A percentile compares a stretch with the other conserved stretches of the same genome.
Conservation (phyloP, 139 green algal species). For the Klebsormidium nitens region DNA sequence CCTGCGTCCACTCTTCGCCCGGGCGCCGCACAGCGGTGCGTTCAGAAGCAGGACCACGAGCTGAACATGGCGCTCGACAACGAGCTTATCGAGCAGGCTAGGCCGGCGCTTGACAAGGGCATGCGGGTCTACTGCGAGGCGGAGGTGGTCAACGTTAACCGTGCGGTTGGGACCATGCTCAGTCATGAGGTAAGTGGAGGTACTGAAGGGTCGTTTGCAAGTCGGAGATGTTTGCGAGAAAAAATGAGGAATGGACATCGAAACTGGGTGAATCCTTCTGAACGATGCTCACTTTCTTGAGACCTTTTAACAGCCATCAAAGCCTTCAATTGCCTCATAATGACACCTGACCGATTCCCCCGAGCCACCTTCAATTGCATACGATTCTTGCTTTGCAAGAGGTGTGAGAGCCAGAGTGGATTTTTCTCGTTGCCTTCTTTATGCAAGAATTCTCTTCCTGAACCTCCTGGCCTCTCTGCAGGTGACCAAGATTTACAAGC, state of each 20-base stretch:
- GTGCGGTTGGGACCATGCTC: conserved; percentile 84
- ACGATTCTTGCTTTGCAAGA: too few relatives aligned
- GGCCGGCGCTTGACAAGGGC: conserved; percentile 52
- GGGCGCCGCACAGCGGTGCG: conserved; percentile 61
- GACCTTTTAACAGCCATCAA: too few relatives aligned
- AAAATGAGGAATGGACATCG: too few relatives aligned
- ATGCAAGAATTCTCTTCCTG: conserved; percentile 2
- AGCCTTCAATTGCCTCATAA: too few relatives aligned
- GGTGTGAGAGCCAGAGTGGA: too few relatives aligned
- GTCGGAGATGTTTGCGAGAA: too few relatives aligned
- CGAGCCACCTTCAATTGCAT: too few relatives aligned
- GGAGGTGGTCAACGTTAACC: conserved; percentile 67
- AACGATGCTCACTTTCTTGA: too few relatives aligned
- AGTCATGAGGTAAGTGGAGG: conserved; percentile 53
- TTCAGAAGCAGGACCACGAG: conserved; percentile 68
- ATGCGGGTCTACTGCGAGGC: conserved; percentile 67
- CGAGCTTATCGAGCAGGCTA: conserved; percentile 66
- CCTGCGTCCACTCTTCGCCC: conserved; percentile 75
- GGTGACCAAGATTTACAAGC: conserved; percentile 29
- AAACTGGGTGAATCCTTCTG: too few relatives aligned
- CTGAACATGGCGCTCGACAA: conserved; percentile 76
- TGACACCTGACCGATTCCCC: too few relatives aligned
- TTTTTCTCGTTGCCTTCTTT: too few relatives aligned
- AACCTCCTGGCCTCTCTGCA: background rate
- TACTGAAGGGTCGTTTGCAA: too few relatives aligned